These are phyloP conservation scores for Euphorbia corollata DNA, from an alignment of 441 rosid genomes.

Conservation along the genomic window DNA sequence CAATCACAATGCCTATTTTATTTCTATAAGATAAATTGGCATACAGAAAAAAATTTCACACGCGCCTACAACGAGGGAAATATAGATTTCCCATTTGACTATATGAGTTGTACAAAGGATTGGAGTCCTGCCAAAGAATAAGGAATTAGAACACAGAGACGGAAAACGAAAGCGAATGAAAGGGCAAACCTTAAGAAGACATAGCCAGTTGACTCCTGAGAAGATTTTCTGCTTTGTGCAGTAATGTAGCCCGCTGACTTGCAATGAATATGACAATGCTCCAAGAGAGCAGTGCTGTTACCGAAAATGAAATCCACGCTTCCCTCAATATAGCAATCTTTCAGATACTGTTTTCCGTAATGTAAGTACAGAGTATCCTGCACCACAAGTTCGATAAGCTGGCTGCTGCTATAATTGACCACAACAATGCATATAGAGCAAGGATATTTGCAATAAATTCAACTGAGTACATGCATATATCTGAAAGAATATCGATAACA, in stretches of 20 bases:
- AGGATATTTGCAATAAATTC: too few species aligned
- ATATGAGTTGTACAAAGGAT: not conserved
- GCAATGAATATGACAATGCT: conserved; percentile 96
- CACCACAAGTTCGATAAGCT: conserved; percentile 19
- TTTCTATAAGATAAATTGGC: not conserved
- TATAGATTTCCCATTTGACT: not conserved
- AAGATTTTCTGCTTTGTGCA: conserved; percentile 90
- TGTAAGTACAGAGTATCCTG: conserved; percentile 94
- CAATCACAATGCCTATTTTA: conserved; percentile 7
- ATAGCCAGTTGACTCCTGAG: conserved; percentile 87
- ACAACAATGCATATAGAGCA: not conserved
- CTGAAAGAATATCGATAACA: not conserved
- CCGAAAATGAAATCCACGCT: conserved; percentile 93
- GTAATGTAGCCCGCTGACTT: conserved; percentile 78
- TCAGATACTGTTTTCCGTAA: conserved; percentile 80
- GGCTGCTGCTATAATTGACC: not conserved
- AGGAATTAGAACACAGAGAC: too few species aligned
- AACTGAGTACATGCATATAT: not conserved
- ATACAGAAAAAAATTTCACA: not conserved
- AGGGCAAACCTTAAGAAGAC: conserved; percentile 65
- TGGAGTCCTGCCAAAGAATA: too few species aligned
- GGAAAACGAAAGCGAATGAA: conserved; percentile 7
- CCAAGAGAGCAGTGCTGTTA: conserved; percentile 84
- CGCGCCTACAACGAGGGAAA: not conserved
- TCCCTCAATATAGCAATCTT: conserved; percentile 88